Conservation (phyloP, 495 filamentous ascomycete genomes). For the Hypoxylon intermedium region DNA sequence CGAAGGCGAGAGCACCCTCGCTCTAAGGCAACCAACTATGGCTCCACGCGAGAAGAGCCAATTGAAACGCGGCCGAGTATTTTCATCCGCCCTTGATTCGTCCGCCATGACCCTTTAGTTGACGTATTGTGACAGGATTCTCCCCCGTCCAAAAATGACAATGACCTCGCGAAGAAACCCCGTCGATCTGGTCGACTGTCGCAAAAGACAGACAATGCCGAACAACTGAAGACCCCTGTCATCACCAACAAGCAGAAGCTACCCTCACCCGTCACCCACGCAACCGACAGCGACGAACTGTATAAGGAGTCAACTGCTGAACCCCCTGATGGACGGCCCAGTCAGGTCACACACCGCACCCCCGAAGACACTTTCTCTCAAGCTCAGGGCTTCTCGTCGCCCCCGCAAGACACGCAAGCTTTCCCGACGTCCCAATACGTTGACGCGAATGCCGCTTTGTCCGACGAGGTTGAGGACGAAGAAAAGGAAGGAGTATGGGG, state of each 20-base stretch:
- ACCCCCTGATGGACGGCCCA: slow-evolving; percentile 68
- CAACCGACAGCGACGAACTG: slow-evolving; percentile 65
- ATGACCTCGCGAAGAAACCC: slow-evolving; percentile 67
- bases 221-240: slow-evolving; percentile 64
- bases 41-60: slow-evolving; percentile 64
- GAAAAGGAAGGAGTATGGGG: slow-evolving; percentile 94
- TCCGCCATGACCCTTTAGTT: slow-evolving; percentile 41
- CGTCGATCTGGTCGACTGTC: slow-evolving; percentile 68
- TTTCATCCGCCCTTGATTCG: slow-evolving; percentile 28
- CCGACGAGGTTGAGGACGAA: slow-evolving; percentile 84
- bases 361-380: slow-evolving; percentile 56
- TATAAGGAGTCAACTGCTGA: slow-evolving; percentile 77
- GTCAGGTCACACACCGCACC: slow-evolving; percentile 60
- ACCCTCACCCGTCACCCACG: slow-evolving; percentile 81
- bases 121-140: slow-evolving; percentile 48
- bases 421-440: slow-evolving; percentile 83
- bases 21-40: slow-evolving; percentile 47
- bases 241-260: slow-evolving; percentile 69
- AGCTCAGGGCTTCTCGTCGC: slow-evolving; percentile 58
- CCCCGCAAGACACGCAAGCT: slow-evolving; percentile 66
- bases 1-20: slow-evolving; percentile 11
- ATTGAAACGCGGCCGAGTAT: slow-evolving; percentile 60
- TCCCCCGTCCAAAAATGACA: slow-evolving; percentile 51
- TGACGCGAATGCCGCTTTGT: slow-evolving; percentile 73
- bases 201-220: slow-evolving; percentile 52